Percentiles rank a stretch among this genome's conserved stretches.
These are phyloP conservation scores for Trichoderma sp. DNA, from an alignment of 2,329 filamentous ascomycete species.

Conservation along the genomic window DNA sequence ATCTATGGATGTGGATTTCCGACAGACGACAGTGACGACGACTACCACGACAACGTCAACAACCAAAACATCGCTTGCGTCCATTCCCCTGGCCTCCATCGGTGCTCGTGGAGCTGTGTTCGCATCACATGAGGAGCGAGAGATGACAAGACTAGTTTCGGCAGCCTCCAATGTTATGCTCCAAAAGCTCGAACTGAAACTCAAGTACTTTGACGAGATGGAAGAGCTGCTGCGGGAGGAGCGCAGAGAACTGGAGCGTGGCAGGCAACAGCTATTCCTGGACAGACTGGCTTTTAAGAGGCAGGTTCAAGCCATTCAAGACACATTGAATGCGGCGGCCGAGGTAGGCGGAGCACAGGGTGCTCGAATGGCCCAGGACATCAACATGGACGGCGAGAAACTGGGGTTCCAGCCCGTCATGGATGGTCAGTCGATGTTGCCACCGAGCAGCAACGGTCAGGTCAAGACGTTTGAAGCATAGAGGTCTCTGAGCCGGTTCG, in stretches of 20 bases:
- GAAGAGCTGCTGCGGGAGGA: slow-evolving; percentile 90
- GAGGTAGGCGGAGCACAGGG: slow-evolving; percentile 54
- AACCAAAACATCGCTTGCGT: slow-evolving; percentile 60
- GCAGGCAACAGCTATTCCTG: slow-evolving; percentile 88
- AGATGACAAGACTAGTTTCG: slow-evolving; percentile 91
- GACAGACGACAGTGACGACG: slow-evolving; percentile 55
- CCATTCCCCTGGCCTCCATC: slow-evolving; percentile 80
- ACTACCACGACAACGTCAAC: slow-evolving; percentile 52
- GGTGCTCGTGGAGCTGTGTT: slow-evolving; percentile 85
- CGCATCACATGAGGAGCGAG: slow-evolving; percentile 93
- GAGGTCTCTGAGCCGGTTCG: slow-evolving; percentile 4
- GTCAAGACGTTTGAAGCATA: slow-evolving; percentile 62
- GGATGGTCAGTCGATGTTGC: slow-evolving; percentile 51
- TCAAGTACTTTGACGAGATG: slow-evolving; percentile 96
- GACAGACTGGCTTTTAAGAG: slow-evolving; percentile 90
- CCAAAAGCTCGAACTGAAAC: slow-evolving; percentile 92
- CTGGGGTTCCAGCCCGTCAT: slow-evolving; percentile 56
- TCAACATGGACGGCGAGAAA: slow-evolving; percentile 52
- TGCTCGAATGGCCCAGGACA: slow-evolving; percentile 51
- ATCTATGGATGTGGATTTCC: slow-evolving; percentile 66
- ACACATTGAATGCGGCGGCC: slow-evolving; percentile 63
- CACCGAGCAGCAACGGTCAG: slow-evolving; percentile 57
- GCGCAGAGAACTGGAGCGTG: slow-evolving; percentile 87
- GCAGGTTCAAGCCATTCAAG: slow-evolving; percentile 80
- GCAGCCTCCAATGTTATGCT: slow-evolving; percentile 92